phyloP scores from a whole-genome alignment of 192 early-diverging fungal genomes.

The Backusella luteola region DNA sequence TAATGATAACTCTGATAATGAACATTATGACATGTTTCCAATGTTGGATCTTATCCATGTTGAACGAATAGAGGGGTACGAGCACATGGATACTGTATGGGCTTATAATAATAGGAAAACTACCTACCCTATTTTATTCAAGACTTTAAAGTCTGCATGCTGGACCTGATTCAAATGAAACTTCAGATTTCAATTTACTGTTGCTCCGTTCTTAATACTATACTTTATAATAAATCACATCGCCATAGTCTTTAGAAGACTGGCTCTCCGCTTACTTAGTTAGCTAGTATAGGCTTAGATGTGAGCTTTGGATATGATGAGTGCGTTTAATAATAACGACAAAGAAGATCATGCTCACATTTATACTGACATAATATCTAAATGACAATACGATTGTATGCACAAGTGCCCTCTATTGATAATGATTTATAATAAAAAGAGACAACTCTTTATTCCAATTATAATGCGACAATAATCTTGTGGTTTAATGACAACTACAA shows the following conservation, averaged over 20 bases:
- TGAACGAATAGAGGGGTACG: slow-evolving; percentile 34
- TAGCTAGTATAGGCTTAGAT: background rate
- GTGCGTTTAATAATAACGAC: background rate
- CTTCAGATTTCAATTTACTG: background rate
- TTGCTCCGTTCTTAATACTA: background rate
- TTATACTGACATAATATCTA: too few species aligned
- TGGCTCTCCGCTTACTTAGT: background rate
- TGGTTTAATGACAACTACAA: too few species aligned
- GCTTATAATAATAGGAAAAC: slow-evolving; percentile 27
- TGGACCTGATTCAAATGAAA: background rate
- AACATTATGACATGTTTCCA: slow-evolving; percentile 7
- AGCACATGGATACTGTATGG: slow-evolving; percentile 47
- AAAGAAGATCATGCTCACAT: background rate
- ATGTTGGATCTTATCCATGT: slow-evolving; percentile 30
- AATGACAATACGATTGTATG: too few species aligned
- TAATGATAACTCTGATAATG: background rate
- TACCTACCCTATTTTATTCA: slow-evolving; percentile 17
- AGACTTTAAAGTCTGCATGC: background rate
- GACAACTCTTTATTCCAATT: too few species aligned
- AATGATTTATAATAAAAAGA: too few species aligned
- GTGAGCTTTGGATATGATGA: background rate
- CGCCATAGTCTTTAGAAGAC: background rate
- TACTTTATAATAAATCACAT: background rate
- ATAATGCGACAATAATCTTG: too few species aligned
- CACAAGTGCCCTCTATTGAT: too few species aligned